A percentile compares a stretch with the other conserved stretches of the same genome.
Evolutionary conservation across 352 stramenopile genomes (phyloP).

Genomic region (Phytophthora hibernalis): DNA sequence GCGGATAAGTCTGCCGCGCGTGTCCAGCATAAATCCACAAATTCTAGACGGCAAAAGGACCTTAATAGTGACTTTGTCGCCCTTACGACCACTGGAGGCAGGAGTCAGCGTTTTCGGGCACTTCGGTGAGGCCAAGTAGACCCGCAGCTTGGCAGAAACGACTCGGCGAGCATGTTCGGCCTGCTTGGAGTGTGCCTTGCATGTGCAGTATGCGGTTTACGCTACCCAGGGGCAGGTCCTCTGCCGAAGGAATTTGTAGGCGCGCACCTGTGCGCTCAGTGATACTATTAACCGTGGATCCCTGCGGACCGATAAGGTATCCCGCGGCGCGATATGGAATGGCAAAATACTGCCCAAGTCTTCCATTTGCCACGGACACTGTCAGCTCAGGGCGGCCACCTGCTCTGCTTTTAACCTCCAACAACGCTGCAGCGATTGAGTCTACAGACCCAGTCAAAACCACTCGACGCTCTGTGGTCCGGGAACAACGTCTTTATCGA

Average conservation of each 20-base stretch:
- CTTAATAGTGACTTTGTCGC: slow-evolving; percentile 64
- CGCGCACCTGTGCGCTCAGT: slow-evolving; percentile 57
- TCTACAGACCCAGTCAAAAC: slow-evolving; percentile 46
- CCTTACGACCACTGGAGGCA: slow-evolving; percentile 32
- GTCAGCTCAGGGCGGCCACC: slow-evolving; percentile 50
- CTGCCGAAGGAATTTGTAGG: slow-evolving; percentile 58
- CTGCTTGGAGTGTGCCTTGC: slow-evolving; percentile 58
- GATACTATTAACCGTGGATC: slow-evolving; percentile 46
- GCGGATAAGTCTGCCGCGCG: slow-evolving; percentile 55
- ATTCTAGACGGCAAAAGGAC: slow-evolving; percentile 55
- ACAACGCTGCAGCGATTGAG: slow-evolving; percentile 43
- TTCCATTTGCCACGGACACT: slow-evolving; percentile 27
- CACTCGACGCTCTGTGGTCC: slow-evolving; percentile 57
- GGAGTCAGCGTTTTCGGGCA: slow-evolving; percentile 13
- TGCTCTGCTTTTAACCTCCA: slow-evolving; percentile 48
- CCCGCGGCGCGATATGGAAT: slow-evolving; percentile 59
- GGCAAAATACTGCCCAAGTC: slow-evolving; percentile 68
- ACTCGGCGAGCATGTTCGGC: slow-evolving; percentile 50
- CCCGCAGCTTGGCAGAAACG: slow-evolving; percentile 40
- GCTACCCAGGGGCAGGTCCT: slow-evolving; percentile 65
- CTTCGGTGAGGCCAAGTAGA: slow-evolving; percentile 43
- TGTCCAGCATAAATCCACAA: slow-evolving; percentile 55
- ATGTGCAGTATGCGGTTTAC: slow-evolving; percentile 73
- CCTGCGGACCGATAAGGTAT: slow-evolving; percentile 61
- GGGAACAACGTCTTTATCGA: slow-evolving; percentile 49